Base-by-base conservation (phyloP, 345 rosid species). In the Euphorbia lathyris region DNA sequence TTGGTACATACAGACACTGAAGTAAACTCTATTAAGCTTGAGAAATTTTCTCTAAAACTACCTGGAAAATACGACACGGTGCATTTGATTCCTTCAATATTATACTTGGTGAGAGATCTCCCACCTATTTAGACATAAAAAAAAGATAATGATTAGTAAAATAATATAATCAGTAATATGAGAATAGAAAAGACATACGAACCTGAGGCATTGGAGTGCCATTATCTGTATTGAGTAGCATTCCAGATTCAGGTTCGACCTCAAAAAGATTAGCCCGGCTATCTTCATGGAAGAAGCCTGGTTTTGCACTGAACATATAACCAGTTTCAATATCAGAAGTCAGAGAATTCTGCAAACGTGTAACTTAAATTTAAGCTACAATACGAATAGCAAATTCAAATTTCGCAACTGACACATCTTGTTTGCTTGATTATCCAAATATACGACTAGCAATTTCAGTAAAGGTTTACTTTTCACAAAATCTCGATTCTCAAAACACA, bases 141-240 rank as follows among this genome's bases (percentile, higher is more conserved):
- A 59, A 2, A 53, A 51, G 62, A 26, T 13, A 12, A 2, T 11
- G n/a, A 57, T 43, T 30, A 48, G 23, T 22, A 57, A 19, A 67
- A 30, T 7, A 19, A 29, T 29, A 72, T 42, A 36, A 32, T n/a
- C 8, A 56, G 17, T 32, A 51, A 52, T 14, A 23, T 51, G 51
- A 32, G 22, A 14, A 0, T 22, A 63, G 14, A 17, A 58, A 4
- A 29, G n/a, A 42, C 32, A 10, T 23, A 27, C 67, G 63, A 79
- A 95, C 99, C 97, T 87, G 99, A 78, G 90, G 72, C 93, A 90
- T 84, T 63, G 99, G 93, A 72, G 93, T 87, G 70, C 97, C 99
- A 78, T 95, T 90, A 76, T 95, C 99, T 56, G 99, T 92, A 72
- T 92, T 92, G 45, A 82, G 65, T 30, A 95, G 93, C 99, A 92